phyloP scores from a whole-genome alignment of 495 filamentous ascomycete species.

The Entonaema liquescens region DNA sequence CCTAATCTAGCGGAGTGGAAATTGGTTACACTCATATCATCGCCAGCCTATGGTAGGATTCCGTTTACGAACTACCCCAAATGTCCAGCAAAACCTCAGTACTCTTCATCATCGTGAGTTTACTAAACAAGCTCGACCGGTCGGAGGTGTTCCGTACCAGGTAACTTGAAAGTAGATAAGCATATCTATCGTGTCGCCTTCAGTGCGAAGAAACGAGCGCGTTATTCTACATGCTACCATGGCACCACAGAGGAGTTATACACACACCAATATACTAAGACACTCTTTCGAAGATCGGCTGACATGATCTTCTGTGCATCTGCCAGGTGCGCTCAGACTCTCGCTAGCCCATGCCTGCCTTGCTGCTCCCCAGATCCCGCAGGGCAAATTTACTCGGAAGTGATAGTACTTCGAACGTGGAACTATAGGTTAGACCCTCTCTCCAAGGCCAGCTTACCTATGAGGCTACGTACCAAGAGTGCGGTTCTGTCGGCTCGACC shows the following conservation, averaged over 20 bases:
- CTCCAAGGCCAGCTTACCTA: slow-evolving; percentile 24
- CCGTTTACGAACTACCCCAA: slow-evolving; percentile 15
- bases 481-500: slow-evolving; percentile 19
- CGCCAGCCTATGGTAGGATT: slow-evolving; percentile 21
- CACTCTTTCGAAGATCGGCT: slow-evolving; percentile 27
- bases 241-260: slow-evolving; percentile 8
- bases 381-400: slow-evolving; percentile 9
- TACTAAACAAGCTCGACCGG: slow-evolving; percentile 31
- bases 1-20: slow-evolving; percentile 23
- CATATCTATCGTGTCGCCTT: background rate
- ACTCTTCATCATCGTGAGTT: slow-evolving; percentile 31
- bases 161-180: background rate
- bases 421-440: slow-evolving; percentile 24
- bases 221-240: background rate
- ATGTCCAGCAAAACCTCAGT: slow-evolving; percentile 5
- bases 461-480: slow-evolving; percentile 33
- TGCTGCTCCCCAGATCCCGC: slow-evolving; percentile 31
- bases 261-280: slow-evolving; percentile 1
- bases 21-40: slow-evolving; percentile 25
- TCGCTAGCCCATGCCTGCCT: slow-evolving; percentile 32
- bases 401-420: slow-evolving; percentile 23
- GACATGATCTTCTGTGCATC: slow-evolving; percentile 36
- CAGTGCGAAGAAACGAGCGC: background rate
- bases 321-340: slow-evolving; percentile 22
- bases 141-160: slow-evolving; percentile 33